Evolutionary conservation across 495 filamentous ascomycete species (phyloP), one percentile per base, ranked within the genome.

Genomic region (Penicillium bovifimosum): DNA sequence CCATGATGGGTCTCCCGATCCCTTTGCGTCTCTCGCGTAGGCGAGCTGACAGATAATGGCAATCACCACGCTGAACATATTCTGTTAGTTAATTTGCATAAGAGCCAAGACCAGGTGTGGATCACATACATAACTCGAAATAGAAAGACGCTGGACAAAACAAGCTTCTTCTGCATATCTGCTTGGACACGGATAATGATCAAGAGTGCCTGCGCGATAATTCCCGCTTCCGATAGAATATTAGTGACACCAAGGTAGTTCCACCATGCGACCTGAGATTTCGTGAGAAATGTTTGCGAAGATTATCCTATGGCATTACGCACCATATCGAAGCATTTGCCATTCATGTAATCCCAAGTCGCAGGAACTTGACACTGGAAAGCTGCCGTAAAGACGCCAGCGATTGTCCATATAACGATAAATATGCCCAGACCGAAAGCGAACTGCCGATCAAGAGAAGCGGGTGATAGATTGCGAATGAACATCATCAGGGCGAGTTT

Each of bases 311-410:
- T 16, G 2, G 1, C 2, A 11, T 6, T 2, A 52, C 68, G 59
- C 56, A 73, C 70, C 52, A 56, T 54, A 44, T 74, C 52, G 40
- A 74, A 63, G 35, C 76, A 76, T 16, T 50, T 61, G 6, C 58
- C 45, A 27, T 60, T 31, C 17, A 71, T 36, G 24, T 70, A 56
- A 39, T 67, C 61, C 76, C 76, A 79, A 1, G 69, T 59, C 2
- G 60, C 41, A 3, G 69, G 67, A 11, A 59, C 24, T 9, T 58
- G 55, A 39, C 76, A 79, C 47, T 77, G 71, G 24, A 79, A 76
- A 9, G 70, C 66, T 0, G 64, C 58, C 3, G 61, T 63, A 26
- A 76, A 48, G 7, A 75, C 46, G 17, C 65, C 61, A 16, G 60
- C 42, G 14, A 72, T 6, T 7, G 55, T 50, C 76, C 76, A 76